Base-by-base conservation (phyloP, 2,329 filamentous ascomycete genomes). In the Aspergillus calidoustus region DNA sequence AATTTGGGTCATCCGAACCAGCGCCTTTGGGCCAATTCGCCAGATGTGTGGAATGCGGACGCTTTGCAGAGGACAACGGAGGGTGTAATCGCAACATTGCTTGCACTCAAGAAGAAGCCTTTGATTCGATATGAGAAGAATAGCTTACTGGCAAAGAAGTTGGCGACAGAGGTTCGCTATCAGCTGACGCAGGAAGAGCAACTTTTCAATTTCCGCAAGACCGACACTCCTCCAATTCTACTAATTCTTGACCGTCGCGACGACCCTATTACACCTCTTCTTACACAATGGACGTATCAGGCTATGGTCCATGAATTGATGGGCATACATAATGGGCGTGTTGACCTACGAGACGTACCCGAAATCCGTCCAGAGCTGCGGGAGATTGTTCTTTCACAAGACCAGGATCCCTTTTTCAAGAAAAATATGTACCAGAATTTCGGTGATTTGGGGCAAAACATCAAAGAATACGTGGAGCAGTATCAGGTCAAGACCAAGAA, bases 351-450 rank as follows among this genome's bases (percentile, higher is more conserved):
- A 64, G 86, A 91, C 59, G 89, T 97, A 0, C 91, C 91, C 13
- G 93, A 96, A 58, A 87, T 96, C 59, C 85, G 91, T 17, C 90
- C 92, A 1, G 94, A 97, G 75, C 83, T 97, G 57, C 93, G 90
- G 72, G 95, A 99, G 78, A 95, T 99, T 61, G 93, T 98, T 3
- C 81, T 99, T 41, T 96, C 94, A 1, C 93, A 95, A 77, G 95
- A 99, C 66, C 95, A 99, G 77, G 95, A 99, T 72, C 93, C 95
- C 0, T 99, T 99, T 80, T 99, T 99, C 82, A 97, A 90, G 79
- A 97, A 97, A 81, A 98, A 98, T 77, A 98, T 98, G 93, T 98
- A 93, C 69, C 86, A 97, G 71, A 98, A 98, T 75, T 99, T 98
- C 76, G 93, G 94, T 58, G 93, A 98, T 68, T 84, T 99, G 6